Base-by-base conservation (phyloP, 2,329 filamentous ascomycete species). In the Fusarium sp. region DNA sequence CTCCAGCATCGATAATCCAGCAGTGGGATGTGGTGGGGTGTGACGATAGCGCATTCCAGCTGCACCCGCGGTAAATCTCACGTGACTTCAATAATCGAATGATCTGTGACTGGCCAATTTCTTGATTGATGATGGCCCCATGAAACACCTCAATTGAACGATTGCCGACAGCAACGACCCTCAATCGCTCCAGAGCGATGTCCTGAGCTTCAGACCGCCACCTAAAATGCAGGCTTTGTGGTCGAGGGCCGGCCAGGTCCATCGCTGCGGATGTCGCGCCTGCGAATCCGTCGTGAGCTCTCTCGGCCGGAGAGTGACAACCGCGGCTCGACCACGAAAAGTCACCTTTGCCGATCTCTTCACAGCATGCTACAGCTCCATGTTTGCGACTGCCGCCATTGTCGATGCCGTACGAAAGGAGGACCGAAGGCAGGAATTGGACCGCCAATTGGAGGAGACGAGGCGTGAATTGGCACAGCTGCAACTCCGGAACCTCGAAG, bases 311-410 rank as follows among this genome's bases (percentile, higher is more conserved):
- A 87, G 86, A 78, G 81, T 86, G 61, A 87, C 88, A 50, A 87
- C 86, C 45, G 83, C 75, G 47, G 82, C 85, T 38, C 80, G 85
- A 58, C 86, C 85, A 76, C 86, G 87, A 61, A 87, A 86, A 73
- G 81, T 86, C 48, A 85, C 84, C 45, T 81, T 85, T 77, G 82
- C 87, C 81, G 84, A 90, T 82, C 72, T 91, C 68, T 86, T 92
- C 78, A 93, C 91, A 30, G 89, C 92, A 44, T 89, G 88, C 79
- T 94, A 93, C 78, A 91, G 91, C 32, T 89, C 90, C 39, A 87
- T 92, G 61, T 88, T 93, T 77, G 91, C 90, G 10, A 89, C 89
- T 5, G 91, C 91, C 5, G 87, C 91, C 17, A 83, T 92, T 7
- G 83, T 89, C 36, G 92, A 94, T 79, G 88, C 89, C 11, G 84